Base-by-base conservation (phyloP, 2,329 filamentous ascomycete genomes). In the Nigrospora osmanthi region DNA sequence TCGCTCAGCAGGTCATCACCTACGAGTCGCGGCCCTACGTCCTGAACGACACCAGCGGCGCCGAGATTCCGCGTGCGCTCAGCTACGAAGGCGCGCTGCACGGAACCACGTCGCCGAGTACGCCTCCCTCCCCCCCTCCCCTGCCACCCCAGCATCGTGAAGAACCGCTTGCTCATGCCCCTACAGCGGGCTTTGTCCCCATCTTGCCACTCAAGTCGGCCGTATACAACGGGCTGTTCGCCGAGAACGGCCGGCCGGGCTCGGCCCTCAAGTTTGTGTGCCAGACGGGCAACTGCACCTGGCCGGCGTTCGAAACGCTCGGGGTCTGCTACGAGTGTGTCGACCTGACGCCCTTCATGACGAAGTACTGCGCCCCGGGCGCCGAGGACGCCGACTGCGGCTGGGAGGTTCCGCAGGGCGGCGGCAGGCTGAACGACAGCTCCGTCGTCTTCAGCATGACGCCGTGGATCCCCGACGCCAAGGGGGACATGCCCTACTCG, bases 191-290 rank as follows among this genome's bases (percentile, higher is more conserved):
- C 1, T 63, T 59, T 14, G 59, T 63, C 1, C 61, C 61, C 0
- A 55, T 62, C 16, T 46, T 64, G 14, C 57, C 61, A 2, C 52
- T 63, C 38, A 63, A 64, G 40, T 56, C 60, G 1, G 58, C 59
- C 3, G 60, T 64, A 7, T 64, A 64, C 41, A 60, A 61, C 38
- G 61, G 60, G 6, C 54, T 64, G 5, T 63, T 63, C 34, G 58
- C 60, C 11, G 59, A 62, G 43, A 58, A 61, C 44, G 54, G 54
- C 16, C 51, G 60, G 15, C 60, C 58, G 0, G 52, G 48, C 38
- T 47, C 54, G 2, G 50, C 52, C 9, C 49, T 61, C n/a, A 52
- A 57, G 1, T 54, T 61, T 34, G 49, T 47, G 19, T 61, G 58
- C 35, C 51, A 53, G 38, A 60, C 52, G 2, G 59, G 59, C 14